Base-by-base conservation (phyloP, 306 rosid species). In the Fagus sylvatica region DNA sequence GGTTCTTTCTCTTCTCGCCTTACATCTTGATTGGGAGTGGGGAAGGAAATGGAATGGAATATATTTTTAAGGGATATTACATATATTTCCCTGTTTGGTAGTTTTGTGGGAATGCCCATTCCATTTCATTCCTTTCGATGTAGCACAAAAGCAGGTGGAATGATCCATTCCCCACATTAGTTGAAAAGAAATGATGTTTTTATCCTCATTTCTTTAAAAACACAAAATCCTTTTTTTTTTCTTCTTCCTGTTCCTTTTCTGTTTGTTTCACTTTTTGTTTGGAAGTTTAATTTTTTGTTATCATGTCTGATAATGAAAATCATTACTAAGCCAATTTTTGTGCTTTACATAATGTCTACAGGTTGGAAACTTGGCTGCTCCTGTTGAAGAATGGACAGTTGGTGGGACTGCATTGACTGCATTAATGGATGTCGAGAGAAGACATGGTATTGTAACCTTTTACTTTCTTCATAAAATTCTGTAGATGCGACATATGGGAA, bases 371-470 rank as follows among this genome's bases (percentile, higher is more conserved):
- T 85, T 93, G 89, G 89, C 89, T 79, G 96, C 98, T 80, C 91
- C 98, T 8, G 95, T 93, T 70, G 93, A 88, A 80, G 96, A 90
- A 76, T 96, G 99, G 98, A 86, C 89, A 4, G 99, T 91, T 85
- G 88, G 98, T 75, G 99, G 99, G 74, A 96, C 97, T 13, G 94
- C 98, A 74, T 90, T 96, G 78, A 93, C 96, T 73, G 48, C 98
- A 46, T 72, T 96, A 73, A 96, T 96, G 99, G 99, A 96, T 8
- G 98, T 93, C 59, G 99, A 96, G 90, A 87, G 99, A 88, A 96
- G 99, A 85, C 99, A 96, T 48, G 99, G 99, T 96, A 85, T 40
- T 22, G 53, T 53, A 39, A 73, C 71, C 40, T 60, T 41, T 42
- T 10, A 22, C 28, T 46, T 3, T 12, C 54, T 75, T 34, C 39